Evolutionary conservation across 2,329 filamentous ascomycete species (phyloP).

Genomic region (Dothideomycetidae sp.): DNA sequence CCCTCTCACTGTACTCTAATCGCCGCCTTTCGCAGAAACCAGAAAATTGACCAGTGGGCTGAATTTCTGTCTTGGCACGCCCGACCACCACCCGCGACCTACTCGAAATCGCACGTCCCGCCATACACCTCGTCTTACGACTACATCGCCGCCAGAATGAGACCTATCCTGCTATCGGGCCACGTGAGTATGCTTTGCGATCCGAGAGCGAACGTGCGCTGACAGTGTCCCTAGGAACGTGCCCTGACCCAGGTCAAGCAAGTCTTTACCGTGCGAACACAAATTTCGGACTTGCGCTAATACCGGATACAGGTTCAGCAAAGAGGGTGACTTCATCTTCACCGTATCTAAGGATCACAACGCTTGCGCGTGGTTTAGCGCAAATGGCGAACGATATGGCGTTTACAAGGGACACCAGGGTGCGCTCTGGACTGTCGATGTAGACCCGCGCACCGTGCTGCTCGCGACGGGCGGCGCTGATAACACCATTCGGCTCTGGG

Average conservation of each 20-base stretch:
- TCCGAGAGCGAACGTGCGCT: slow-evolving; percentile 7
- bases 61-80: not conserved
- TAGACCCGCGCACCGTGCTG: slow-evolving; percentile 81
- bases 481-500: slow-evolving; percentile 96
- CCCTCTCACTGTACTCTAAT: too few species aligned
- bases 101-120: slow-evolving; percentile 7
- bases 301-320: slow-evolving; percentile 52
- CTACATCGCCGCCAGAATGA: slow-evolving; percentile 50
- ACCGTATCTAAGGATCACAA: slow-evolving; percentile 92
- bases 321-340: slow-evolving; percentile 93
- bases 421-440: slow-evolving; percentile 96
- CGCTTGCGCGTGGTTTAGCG: slow-evolving; percentile 91
- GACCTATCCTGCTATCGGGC: slow-evolving; percentile 88
- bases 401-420: slow-evolving; percentile 95
- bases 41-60: too few species aligned
- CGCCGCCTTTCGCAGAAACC: too few species aligned
- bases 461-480: slow-evolving; percentile 93
- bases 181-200: slow-evolving; percentile 45
- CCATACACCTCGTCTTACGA: slow-evolving; percentile 4
- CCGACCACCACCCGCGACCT: not conserved
- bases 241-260: slow-evolving; percentile 89
- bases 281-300: slow-evolving; percentile 12
- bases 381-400: slow-evolving; percentile 94
- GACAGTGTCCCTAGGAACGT: slow-evolving; percentile 48
- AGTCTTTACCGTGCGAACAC: slow-evolving; percentile 19